Evolutionary conservation across 2,329 filamentous ascomycete species (phyloP), one percentile per base, ranked within the genome.

Genomic region (Colletotrichum sp.): DNA sequence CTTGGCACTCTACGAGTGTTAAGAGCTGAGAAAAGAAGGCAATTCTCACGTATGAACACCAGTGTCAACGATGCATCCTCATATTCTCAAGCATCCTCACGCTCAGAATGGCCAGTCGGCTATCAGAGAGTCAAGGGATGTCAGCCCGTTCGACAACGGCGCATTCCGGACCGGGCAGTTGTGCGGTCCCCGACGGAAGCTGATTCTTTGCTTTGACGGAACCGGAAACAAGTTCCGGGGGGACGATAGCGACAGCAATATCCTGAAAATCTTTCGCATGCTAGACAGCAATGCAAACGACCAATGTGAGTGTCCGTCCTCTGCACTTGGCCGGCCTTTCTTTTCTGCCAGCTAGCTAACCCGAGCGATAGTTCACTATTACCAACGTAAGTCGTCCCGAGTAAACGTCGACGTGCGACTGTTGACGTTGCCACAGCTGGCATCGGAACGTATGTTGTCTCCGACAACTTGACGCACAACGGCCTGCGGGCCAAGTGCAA

Each of bases 371-470:
- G 85, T 87, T 78, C 90, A 92, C 76, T 93, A 93, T 77, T 93
- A 93, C 69, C 91, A 93, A 78, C 91, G 90, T 91, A 81, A 82
- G 89, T 81, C 5, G 15, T 24, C 13, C 9, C n/a, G n/a, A 13
- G 10, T 3, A 26, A 18, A 24, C 3, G 6, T 26, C 21, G n/a
- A 10, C 13, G 10, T 16, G 30, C 26, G 13, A 24, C 3, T 13
- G 13, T 34, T 66, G 24, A 66, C 34, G 16, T 15, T 12, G 15
- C 0, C 30, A 5, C 72, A 91, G 89, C 92, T 15, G 93, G 93
- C 10, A 95, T 95, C 78, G 94, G 94, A 16, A 95, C 94, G 0
- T 95, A 95, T 79, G 89, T 94, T 34, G 88, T 92, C 2, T 91
- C 92, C 0, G 89, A 86, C 13, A 90, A 89, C 10, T 85, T 93